Base-by-base conservation (phyloP, 129 eudicot species). In the Calendula officinalis region DNA sequence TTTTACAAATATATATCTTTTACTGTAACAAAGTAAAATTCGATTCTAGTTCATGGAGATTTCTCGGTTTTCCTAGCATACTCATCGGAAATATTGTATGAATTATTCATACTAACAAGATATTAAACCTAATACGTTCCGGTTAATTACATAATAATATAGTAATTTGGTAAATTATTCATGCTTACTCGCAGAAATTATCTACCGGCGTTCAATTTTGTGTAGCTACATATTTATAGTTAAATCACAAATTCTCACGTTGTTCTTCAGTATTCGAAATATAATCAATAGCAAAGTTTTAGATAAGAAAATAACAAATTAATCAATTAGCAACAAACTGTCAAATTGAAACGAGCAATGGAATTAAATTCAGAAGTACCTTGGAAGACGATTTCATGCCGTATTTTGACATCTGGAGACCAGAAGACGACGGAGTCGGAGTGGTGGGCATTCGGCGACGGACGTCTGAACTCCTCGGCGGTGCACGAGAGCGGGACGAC, bases 341-440 rank as follows among this genome's bases (percentile, higher is more conserved):
- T 13, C 48, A 39, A 55, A 66, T 16, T 15, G 22, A 13, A 42
- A 46, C 17, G 7, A 37, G 12, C 15, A 4, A 54, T 22, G 10
- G 5, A 62, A 40, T 39, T 3, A 7, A 7, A 57, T 4, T n/a
- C 3, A 32, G 33, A 50, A 2, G 2, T 14, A 81, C 95, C 97
- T 80, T 84, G 57, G 85, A 69, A 41, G 94, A 80, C 8, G 97
- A 82, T 82, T 86, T 86, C 67, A 67, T 30, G 42, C 73, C 78
- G 65, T 83, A 75, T 54, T 87, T 84, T 0, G 94, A 79, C 66
- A 80, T 56, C 56, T 50, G 83, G 40, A 86, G 95, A 48, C 97
- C 97, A 36, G 97, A 90, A 35, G 97, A 90, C 1, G 97, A 90
- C 11, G 97, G 97, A 55, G 89, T 82, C 14, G 95, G 97, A 5